Evolutionary conservation across 1,284 basidiomycete species (phyloP).

Genomic region (Trametes sp.): DNA sequence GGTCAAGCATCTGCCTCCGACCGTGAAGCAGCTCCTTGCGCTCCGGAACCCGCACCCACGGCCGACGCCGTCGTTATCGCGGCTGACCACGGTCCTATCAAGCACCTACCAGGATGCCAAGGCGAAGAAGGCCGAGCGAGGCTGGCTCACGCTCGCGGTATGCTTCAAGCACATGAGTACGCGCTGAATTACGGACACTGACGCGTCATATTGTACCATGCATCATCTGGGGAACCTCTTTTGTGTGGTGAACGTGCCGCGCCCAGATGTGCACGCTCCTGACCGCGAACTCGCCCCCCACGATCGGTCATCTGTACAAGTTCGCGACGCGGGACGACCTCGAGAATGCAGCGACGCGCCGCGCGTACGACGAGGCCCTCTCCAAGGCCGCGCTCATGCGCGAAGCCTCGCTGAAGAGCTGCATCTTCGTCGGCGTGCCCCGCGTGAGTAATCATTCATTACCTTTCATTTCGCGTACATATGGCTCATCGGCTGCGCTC

Average conservation of each 20-base stretch:
- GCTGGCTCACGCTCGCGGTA: constrained; percentile 86
- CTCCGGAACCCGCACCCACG: constrained; percentile 72
- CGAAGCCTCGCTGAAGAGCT: constrained; percentile 93
- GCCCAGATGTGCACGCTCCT: constrained; percentile 82
- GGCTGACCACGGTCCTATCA: constrained; percentile 64
- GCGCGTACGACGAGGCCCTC: constrained; percentile 59
- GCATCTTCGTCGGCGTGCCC: constrained; percentile 92
- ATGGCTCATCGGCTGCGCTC: constrained; percentile 1
- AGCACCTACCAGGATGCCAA: constrained; percentile 70
- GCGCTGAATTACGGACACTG: not conserved
- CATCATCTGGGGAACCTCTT: constrained; percentile 7
- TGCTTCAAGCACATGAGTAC: not conserved
- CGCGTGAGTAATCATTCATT: constrained; percentile 59
- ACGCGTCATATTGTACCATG: not conserved
- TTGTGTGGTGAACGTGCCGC: not conserved
- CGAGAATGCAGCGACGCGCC: constrained; percentile 50
- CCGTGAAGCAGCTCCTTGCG: constrained; percentile 77
- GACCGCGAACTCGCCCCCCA: constrained; percentile 83
- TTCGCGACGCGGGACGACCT: constrained; percentile 69
- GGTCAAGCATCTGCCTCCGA: constrained; percentile 53
- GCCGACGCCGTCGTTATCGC: constrained; percentile 61
- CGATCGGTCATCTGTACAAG: constrained; percentile 80
- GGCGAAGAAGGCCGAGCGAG: constrained; percentile 70
- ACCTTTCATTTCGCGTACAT: not conserved
- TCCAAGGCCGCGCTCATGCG: constrained; percentile 87